Evolutionary conservation across 768 basidiomycete genomes (phyloP).

Genomic region (Clitopilus passeckerianus): DNA sequence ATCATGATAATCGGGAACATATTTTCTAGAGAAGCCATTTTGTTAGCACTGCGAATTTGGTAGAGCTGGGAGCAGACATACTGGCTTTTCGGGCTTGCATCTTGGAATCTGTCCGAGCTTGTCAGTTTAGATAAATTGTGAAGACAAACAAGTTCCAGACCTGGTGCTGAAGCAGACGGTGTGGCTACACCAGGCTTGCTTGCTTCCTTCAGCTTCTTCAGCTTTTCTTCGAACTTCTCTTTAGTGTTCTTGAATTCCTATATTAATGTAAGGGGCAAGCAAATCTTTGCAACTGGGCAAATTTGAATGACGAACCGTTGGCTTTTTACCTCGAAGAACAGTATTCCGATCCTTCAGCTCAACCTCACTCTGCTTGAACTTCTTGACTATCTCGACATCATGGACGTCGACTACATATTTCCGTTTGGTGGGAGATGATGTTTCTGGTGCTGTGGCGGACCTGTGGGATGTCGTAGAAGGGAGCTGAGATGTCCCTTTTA

Average conservation of each 20-base stretch:
- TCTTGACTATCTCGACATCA: slow-evolving; percentile 85
- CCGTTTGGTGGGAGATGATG: slow-evolving; percentile 57
- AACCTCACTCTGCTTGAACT: slow-evolving; percentile 70
- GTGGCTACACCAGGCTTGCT: slow-evolving; percentile 44
- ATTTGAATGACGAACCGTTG: slow-evolving; percentile 53
- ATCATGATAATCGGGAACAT: slow-evolving; percentile 96
- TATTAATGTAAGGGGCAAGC: not conserved
- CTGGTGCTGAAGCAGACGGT: slow-evolving; percentile 33
- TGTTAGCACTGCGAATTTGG: not conserved
- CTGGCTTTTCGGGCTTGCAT: slow-evolving; percentile 67
- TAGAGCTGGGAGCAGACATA: slow-evolving; percentile 26
- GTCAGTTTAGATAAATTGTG: not conserved
- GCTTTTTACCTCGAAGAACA: slow-evolving; percentile 77
- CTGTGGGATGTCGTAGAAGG: slow-evolving; percentile 21
- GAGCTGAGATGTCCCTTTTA: slow-evolving; percentile 21
- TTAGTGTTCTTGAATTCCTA: slow-evolving; percentile 81
- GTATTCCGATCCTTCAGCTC: slow-evolving; percentile 80
- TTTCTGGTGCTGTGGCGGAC: slow-evolving; percentile 20
- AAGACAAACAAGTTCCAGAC: slow-evolving; percentile 15
- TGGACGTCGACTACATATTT: slow-evolving; percentile 73
- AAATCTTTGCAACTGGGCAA: not conserved
- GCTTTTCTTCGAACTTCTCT: slow-evolving; percentile 62
- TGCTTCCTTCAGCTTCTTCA: slow-evolving; percentile 73
- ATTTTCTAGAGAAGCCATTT: slow-evolving; percentile 45
- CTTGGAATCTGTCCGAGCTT: slow-evolving; percentile 40